These are phyloP conservation scores for Candida sanyaensis DNA, from an alignment of 1,139 yeast species.

Conservation along the genomic window DNA sequence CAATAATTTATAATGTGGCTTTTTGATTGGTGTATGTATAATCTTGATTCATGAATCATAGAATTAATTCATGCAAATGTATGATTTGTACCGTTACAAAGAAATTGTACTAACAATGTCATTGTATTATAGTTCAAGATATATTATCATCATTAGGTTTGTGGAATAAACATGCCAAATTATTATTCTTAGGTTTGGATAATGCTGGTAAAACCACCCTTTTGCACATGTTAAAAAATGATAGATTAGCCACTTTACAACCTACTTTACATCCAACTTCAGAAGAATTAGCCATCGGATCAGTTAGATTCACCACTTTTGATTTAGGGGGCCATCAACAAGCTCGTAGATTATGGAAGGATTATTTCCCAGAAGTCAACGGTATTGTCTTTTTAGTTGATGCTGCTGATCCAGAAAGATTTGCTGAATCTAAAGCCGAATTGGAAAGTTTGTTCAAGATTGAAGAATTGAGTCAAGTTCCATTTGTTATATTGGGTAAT, in stretches of 20 bases:
- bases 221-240: constrained; percentile 95
- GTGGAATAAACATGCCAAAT: constrained; percentile 97
- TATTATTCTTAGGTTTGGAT: constrained; percentile 92
- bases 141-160: constrained; percentile 90
- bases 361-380: constrained; percentile 97
- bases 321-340: constrained; percentile 98
- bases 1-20: constrained; percentile 33
- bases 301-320: constrained; percentile 94
- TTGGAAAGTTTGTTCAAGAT: constrained; percentile 89
- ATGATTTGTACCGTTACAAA: too few species aligned
- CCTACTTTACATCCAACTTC: constrained; percentile 99
- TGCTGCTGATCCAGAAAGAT: constrained; percentile 95
- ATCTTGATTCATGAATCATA: too few species aligned
- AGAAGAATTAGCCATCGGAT: constrained; percentile 96
- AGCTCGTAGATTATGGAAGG: constrained; percentile 99
- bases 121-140: constrained; percentile 64
- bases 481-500: constrained; percentile 92
- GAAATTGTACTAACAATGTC: constrained; percentile 21
- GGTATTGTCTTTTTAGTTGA: constrained; percentile 97
- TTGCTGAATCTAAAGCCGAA: constrained; percentile 92
- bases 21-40: constrained; percentile 46
- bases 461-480: constrained; percentile 86
- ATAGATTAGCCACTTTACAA: constrained; percentile 94
- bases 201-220: constrained; percentile 98
- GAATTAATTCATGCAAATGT: too few species aligned